Base-by-base conservation (phyloP, 176 grass and related monocot genomes). In the Elaeis guineensis region DNA sequence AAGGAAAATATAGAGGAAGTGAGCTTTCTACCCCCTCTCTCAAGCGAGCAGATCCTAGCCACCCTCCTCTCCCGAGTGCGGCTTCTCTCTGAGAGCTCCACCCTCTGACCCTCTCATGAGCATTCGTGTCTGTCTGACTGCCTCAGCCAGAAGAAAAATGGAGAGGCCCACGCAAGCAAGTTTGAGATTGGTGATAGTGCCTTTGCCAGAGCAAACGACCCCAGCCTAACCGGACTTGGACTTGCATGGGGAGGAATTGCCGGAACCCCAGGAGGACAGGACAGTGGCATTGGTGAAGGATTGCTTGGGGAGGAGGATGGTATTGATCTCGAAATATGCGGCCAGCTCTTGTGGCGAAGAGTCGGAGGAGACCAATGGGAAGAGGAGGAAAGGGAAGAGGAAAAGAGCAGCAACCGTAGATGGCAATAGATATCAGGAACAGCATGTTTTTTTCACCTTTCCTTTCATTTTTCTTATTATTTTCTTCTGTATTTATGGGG, bases 231-330 rank as follows among this genome's bases (percentile, higher is more conserved):
- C 58, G 71, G 74, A 72, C 4, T 63, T 63, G 0, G 67, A 58
- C 0, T 82, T 30, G 18, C 71, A 49, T 71, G 78, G 75, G 23
- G 79, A 75, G 55, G 55, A 55, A 4, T 51, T 58, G 26, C 9
- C 32, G 6, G 32, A 55, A 18, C 17, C 18, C 89, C 89, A 89
- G n/a, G 81, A 79, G 25, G 89, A 85, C 61, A 95, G 75, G 14
- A 68, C 83, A 0, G 78, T 81, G 50, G 75, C 73, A 71, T 95
- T 89, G 59, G 68, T 19, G 75, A 95, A 95, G 17, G 85, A 89
- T 51, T 62, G 66, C 29, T 89, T 89, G 1, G 89, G 79, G 57
- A 95, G 49, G 21, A 95, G 78, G n/a, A n/a, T n/a, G 63, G 85
- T 81, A 14, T 74, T 59, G 0, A 61, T 69, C 20, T 82, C 81